A percentile compares a stretch with the other conserved stretches of the same genome.
Conservation (phyloP, 2,329 filamentous ascomycete genomes). For the Ophiostoma tasmaniense region DNA sequence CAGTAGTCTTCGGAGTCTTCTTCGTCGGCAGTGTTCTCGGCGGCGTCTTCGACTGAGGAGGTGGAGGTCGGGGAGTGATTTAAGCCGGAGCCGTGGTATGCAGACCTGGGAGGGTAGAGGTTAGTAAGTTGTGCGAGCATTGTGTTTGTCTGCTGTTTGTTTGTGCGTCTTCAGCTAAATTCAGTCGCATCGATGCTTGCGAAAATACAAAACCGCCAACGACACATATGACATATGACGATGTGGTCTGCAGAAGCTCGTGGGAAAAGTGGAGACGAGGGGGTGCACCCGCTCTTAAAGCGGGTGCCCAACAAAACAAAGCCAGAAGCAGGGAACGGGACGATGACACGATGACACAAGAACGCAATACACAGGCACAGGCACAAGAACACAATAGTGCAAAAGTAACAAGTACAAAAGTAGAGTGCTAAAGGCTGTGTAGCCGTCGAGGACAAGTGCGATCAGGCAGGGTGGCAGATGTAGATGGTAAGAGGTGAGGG, state of each 20-base stretch:
- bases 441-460: neutral
- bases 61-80: constrained; percentile 68
- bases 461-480: neutral
- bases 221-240: neutral
- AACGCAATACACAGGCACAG: neutral
- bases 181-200: too few species aligned
- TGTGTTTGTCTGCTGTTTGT: neutral
- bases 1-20: constrained; percentile 99
- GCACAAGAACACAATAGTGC: neutral
- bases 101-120: constrained; percentile 34
- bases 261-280: constrained; percentile 3
- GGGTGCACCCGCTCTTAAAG: neutral
- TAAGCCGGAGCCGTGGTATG: constrained; percentile 47
- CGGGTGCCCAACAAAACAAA: neutral
- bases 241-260: constrained; percentile 1
- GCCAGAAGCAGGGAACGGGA: constrained; percentile 3
- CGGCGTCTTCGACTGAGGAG: constrained; percentile 70
- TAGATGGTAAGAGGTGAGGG: neutral
- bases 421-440: neutral
- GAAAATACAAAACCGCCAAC: too few species aligned
- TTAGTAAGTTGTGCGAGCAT: constrained; percentile 2
- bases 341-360: neutral
- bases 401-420: neutral
- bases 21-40: constrained; percentile 92
- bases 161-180: too few species aligned